These are phyloP conservation scores for Mycena olivaceomarginata DNA, from an alignment of 768 basidiomycete genomes.

Conservation along the genomic window DNA sequence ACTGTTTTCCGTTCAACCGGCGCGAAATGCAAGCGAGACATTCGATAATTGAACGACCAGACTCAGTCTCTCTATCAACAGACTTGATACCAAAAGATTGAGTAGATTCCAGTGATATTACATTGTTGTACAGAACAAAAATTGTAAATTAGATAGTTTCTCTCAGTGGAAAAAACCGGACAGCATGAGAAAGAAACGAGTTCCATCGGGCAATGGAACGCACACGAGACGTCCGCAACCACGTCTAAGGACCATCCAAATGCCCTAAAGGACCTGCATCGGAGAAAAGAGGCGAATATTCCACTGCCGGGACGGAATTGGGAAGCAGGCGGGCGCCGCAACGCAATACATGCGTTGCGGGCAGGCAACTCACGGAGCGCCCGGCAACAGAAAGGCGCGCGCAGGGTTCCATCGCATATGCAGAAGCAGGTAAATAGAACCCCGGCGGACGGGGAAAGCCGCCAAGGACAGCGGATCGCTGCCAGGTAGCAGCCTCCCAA, in stretches of 20 bases:
- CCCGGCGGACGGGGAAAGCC: no score
- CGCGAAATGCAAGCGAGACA: background rate
- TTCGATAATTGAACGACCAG: background rate
- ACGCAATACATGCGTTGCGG: no score
- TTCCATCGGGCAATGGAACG: background rate
- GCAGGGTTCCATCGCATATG: background rate
- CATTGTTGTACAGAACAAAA: slow-evolving; percentile 13
- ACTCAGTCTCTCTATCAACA: background rate
- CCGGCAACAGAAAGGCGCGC: no score
- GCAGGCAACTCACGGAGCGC: no score
- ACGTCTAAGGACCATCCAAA: no score
- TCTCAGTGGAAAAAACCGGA: background rate
- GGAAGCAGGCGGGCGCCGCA: background rate
- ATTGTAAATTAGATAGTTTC: background rate
- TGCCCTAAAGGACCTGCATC: background rate
- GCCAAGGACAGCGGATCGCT: background rate
- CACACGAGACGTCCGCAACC: no score
- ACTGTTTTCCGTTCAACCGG: background rate
- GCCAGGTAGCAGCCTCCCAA: no score
- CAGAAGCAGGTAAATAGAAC: background rate
- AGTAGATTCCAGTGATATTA: background rate
- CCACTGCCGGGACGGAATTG: background rate
- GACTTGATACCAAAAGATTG: background rate
- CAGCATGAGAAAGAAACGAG: background rate
- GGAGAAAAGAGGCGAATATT: background rate